Percentiles rank a stretch among this genome's conserved stretches.
Evolutionary conservation across 257 asterid species (phyloP).

Genomic region (Petrea volubilis): DNA sequence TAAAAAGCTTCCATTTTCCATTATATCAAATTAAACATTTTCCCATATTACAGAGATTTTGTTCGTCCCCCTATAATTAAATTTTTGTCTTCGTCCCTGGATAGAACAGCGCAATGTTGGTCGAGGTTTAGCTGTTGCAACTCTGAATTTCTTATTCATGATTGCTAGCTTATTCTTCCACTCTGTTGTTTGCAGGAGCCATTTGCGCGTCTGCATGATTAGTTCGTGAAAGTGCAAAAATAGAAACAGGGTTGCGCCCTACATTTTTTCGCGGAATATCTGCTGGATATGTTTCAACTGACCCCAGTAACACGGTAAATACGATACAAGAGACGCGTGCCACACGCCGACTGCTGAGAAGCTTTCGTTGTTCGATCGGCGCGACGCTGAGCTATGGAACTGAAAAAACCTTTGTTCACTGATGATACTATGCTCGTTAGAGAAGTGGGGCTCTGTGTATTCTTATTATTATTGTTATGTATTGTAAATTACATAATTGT

Average conservation of each 20-base stretch:
- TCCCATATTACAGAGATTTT: no score
- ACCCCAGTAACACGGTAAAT: not conserved
- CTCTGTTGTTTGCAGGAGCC: slow-evolving; percentile 41
- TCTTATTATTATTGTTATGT: not conserved
- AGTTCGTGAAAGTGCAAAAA: not conserved
- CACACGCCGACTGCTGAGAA: not conserved
- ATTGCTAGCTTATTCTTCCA: not conserved
- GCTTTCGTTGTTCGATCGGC: not conserved
- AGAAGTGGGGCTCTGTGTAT: not conserved
- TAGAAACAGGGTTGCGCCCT: not conserved
- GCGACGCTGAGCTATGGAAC: not conserved
- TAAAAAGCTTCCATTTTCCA: no score
- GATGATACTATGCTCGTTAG: not conserved
- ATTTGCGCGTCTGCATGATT: slow-evolving; percentile 54
- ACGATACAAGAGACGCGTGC: not conserved
- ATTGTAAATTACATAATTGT: not conserved
- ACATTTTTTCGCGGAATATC: not conserved
- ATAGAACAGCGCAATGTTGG: not conserved
- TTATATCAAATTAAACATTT: no score
- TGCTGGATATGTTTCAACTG: not conserved
- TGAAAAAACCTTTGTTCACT: not conserved
- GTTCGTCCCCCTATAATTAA: no score
- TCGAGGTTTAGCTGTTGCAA: not conserved
- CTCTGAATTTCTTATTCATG: no score
- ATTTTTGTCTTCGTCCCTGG: no score